These are phyloP conservation scores for Adiantum capillusveneris DNA, from an alignment of 75 land plant genomes.

Conservation along the genomic window DNA sequence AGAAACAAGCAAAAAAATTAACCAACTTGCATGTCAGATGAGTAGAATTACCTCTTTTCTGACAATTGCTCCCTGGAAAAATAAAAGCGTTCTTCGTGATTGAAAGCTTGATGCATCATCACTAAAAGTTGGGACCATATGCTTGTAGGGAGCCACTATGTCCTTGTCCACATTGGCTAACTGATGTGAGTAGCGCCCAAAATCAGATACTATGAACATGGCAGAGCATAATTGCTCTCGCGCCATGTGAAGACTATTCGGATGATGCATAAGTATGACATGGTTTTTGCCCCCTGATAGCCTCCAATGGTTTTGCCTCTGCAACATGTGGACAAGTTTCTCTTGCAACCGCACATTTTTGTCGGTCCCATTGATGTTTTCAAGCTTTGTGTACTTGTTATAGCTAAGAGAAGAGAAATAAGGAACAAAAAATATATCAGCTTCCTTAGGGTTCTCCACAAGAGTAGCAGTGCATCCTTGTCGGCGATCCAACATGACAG, in stretches of 20 bases:
- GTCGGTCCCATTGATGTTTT: conserved; percentile 28
- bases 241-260: conserved; percentile 70
- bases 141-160: conserved; percentile 87
- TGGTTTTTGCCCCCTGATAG: conserved; percentile 61
- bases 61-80: conserved; percentile 83
- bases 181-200: conserved; percentile 60
- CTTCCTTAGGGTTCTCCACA: conserved; percentile 48
- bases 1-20: too few species aligned
- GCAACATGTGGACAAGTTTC: conserved; percentile 46
- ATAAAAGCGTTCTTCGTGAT: conserved; percentile 48
- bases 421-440: conserved; percentile 83
- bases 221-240: conserved; percentile 48
- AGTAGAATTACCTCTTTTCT: conserved; percentile 82
- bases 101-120: conserved; percentile 36
- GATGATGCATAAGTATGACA: conserved; percentile 77
- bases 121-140: conserved; percentile 38
- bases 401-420: conserved; percentile 85
- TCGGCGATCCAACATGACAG: conserved; percentile 8
- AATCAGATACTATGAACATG: conserved; percentile 78
- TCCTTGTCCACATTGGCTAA: conserved; percentile 78
- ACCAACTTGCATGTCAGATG: too few species aligned
- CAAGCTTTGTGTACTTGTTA: conserved; percentile 51
- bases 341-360: conserved; percentile 34
- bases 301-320: conserved; percentile 45
- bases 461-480: conserved; percentile 57